Percentiles rank a stretch among this genome's conserved stretches.
These are phyloP conservation scores for Trichoderma gamsii DNA, from an alignment of 495 filamentous ascomycete species.

Conservation along the genomic window DNA sequence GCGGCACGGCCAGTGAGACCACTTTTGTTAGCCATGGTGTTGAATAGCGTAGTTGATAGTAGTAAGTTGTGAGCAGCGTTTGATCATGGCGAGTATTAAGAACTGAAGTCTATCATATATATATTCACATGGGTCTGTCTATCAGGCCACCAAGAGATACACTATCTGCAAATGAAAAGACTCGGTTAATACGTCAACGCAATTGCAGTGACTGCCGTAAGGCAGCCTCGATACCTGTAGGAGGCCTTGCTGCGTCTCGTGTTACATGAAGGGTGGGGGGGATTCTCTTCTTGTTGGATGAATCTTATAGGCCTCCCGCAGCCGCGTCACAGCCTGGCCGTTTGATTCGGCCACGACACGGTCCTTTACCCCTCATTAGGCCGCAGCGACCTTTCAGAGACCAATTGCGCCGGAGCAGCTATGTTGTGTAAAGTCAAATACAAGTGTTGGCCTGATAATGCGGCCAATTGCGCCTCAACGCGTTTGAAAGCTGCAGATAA, in stretches of 20 bases:
- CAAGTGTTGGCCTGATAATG: background rate
- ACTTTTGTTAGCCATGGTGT: background rate
- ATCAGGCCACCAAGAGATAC: background rate
- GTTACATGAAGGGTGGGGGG: background rate
- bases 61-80: background rate
- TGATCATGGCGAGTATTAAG: background rate
- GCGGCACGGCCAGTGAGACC: background rate
- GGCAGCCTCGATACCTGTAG: background rate
- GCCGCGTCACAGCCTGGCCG: background rate
- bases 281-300: background rate
- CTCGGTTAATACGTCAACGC: background rate
- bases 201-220: background rate
- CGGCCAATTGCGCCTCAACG: background rate
- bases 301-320: background rate
- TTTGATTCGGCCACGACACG: slow-evolving; percentile 1
- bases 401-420: background rate
- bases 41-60: background rate
- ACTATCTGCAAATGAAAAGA: background rate
- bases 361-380: background rate
- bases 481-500: background rate
- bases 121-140: background rate
- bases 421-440: background rate
- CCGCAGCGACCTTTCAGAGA: slow-evolving; percentile 21
- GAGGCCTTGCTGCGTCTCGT: background rate
- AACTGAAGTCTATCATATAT: background rate